Conservation (phyloP, 306 rosid species). For the Mimosa bimucronata region DNA sequence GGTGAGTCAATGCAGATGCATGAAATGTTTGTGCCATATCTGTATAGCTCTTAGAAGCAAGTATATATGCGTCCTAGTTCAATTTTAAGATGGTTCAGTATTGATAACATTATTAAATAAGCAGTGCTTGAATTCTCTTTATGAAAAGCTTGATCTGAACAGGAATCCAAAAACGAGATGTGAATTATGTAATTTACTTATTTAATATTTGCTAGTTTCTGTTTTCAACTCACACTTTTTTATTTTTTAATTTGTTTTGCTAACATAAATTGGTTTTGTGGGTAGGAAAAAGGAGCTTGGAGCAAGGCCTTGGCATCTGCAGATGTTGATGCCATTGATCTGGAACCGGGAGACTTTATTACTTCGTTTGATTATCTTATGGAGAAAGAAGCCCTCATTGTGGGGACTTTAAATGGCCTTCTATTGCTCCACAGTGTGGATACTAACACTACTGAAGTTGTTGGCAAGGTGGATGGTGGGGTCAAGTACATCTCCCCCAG, state of each 20-base stretch:
- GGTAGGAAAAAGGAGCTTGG: conserved; percentile 65
- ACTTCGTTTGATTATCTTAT: conserved; percentile 81
- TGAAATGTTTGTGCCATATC: neutral
- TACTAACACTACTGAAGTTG: conserved; percentile 56
- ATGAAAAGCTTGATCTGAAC: neutral
- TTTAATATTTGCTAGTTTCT: neutral
- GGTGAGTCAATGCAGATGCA: neutral
- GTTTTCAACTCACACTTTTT: neutral
- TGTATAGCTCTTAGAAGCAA: neutral
- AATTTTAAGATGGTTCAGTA: neutral
- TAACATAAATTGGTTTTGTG: conserved; percentile 17
- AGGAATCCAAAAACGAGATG: neutral
- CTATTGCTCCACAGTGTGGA: conserved; percentile 70
- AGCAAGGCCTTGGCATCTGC: conserved; percentile 45
- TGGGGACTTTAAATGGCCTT: conserved; percentile 75
- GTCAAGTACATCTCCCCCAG: conserved; percentile 78
- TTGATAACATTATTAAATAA: neutral
- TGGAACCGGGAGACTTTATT: conserved; percentile 66
- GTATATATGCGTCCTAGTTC: neutral
- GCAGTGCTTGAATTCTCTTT: neutral
- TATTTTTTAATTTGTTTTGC: neutral
- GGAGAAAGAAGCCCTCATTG: conserved; percentile 90
- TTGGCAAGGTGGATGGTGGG: conserved; percentile 86
- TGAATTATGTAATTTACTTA: neutral
- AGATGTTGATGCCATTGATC: conserved; percentile 53